phyloP scores from a whole-genome alignment of 345 rosid genomes.

The Luvunga scandens region DNA sequence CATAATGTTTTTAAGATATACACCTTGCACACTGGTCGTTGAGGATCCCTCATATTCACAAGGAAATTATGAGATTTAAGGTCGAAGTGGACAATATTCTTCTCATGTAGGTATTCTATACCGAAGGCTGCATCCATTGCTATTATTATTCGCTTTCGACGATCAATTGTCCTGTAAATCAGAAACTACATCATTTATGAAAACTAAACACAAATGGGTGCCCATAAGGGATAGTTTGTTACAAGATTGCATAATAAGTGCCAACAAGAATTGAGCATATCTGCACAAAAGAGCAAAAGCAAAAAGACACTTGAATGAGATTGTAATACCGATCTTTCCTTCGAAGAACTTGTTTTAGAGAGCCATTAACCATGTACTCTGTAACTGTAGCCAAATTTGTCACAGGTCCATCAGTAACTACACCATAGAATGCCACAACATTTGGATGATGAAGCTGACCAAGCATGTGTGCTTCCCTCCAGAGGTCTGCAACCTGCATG shows the following conservation, averaged over 20 bases:
- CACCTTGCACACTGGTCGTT: constrained; percentile 49
- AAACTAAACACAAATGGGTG: not conserved
- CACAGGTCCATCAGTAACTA: constrained; percentile 40
- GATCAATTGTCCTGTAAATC: constrained; percentile 38
- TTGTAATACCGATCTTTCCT: constrained; percentile 24
- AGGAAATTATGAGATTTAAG: constrained; percentile 42
- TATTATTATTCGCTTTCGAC: constrained; percentile 40
- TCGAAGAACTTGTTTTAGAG: constrained; percentile 35
- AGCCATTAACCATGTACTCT: constrained; percentile 47
- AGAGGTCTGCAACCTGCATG: constrained; percentile 38
- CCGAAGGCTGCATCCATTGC: constrained; percentile 54
- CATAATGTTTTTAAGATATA: not conserved
- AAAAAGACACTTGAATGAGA: not conserved
- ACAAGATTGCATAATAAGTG: not conserved
- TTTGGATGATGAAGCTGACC: constrained; percentile 47
- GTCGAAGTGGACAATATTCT: constrained; percentile 48
- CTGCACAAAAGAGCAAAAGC: not conserved
- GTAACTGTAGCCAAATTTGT: constrained; percentile 38
- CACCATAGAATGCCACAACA: constrained; percentile 47
- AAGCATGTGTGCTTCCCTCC: constrained; percentile 42
- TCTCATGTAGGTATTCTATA: constrained; percentile 46
- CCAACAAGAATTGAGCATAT: not conserved
- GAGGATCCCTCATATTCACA: constrained; percentile 42
- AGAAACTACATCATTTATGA: constrained; percentile 1
- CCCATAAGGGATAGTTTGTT: not conserved